Base-by-base conservation (phyloP, 805 yeast genomes). In the Komagataella mondaviorum region DNA sequence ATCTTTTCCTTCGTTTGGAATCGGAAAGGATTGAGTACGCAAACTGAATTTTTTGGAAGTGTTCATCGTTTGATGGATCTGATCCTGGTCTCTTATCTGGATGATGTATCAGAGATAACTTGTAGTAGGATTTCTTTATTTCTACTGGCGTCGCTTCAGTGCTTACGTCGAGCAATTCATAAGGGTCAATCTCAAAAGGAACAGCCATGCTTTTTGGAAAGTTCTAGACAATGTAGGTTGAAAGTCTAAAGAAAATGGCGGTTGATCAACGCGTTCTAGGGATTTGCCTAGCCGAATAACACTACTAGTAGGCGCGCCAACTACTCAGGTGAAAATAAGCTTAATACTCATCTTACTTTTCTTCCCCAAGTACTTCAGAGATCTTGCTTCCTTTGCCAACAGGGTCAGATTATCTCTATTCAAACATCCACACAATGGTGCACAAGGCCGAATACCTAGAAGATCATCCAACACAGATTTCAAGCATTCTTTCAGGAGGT, bases 401-500 rank as follows among this genome's bases (percentile, higher is more conserved):
- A 12, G 10, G 14, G 23, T 6, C 12, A 44, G 10, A 10, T 3
- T 5, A 10, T 5, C 14, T 6, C n/a, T 5, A 44, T 17, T 5
- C n/a, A 17, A 7, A 17, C 46, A 20, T 44, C 1, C 6, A 4
- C 14, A 17, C 4, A 2, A 79, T 76, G 81, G 70, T 71, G 49
- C 95, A 87, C 63, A 71, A 71, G 46, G 95, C 96, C 5, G 81
- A 85, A 61, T 89, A 76, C 60, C 69, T 85, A 50, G 77, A 79
- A 16, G 68, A 72, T 1, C 71, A 73, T 22, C 77, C 77, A 39
- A 78, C 90, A 0, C 71, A 75, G 44, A 78, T 88, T 55, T 75
- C 88, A 12, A 85, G 96, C 6, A 71, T 93, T 46, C 73, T 93
- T 46, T 91, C 93, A 55, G 96, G 98, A 54, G 97, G 98, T 3